A percentile compares a stretch with the other conserved stretches of the same genome.
Evolutionary conservation across 257 asterid species (phyloP).

Genomic region (Ilex asprella): DNA sequence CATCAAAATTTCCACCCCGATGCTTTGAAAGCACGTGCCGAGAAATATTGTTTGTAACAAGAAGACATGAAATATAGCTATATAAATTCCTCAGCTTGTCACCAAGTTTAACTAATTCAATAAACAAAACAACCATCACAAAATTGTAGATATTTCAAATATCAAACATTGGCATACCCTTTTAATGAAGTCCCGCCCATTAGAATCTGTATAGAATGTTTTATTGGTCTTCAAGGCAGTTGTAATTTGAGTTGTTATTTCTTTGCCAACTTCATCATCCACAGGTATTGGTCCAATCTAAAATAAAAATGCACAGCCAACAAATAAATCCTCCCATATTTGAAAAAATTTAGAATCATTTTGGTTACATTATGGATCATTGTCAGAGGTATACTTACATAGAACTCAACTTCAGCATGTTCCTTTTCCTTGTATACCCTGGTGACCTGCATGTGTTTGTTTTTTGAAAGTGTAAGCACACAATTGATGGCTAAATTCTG

Average conservation of each 20-base stretch:
- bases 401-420: constrained; percentile 55
- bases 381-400: constrained; percentile 29
- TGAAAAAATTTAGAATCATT: constrained; percentile 12
- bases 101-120: no score
- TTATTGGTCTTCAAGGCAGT: constrained; percentile 54
- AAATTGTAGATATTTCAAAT: neutral
- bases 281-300: constrained; percentile 66
- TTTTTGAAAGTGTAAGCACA: neutral
- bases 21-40: no score
- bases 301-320: constrained; percentile 11
- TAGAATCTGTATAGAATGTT: constrained; percentile 76
- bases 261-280: constrained; percentile 69
- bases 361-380: constrained; percentile 5
- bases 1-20: no score
- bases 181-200: constrained; percentile 77
- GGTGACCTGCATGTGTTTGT: constrained; percentile 39
- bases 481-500: no score
- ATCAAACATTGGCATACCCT: constrained; percentile 38
- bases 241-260: constrained; percentile 55
- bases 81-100: no score
- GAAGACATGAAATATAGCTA: no score
- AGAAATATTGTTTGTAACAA: no score
- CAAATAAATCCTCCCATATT: constrained; percentile 8
- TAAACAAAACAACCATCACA: no score
- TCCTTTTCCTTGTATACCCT: constrained; percentile 60